Evolutionary conservation across 768 basidiomycete genomes (phyloP).

Genomic region (Boletus subparvulus): DNA sequence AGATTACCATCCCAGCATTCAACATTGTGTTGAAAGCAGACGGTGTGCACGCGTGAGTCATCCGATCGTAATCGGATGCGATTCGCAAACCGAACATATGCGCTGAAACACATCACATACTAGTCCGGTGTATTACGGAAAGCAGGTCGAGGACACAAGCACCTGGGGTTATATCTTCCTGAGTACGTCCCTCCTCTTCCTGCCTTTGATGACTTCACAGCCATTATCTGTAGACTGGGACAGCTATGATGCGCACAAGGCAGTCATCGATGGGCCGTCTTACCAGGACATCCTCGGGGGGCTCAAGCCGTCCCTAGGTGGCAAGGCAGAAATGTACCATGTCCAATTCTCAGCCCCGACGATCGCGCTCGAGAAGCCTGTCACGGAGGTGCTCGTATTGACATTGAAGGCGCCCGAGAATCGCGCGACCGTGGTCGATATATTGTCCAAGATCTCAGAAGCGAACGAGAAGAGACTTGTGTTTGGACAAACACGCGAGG

Average conservation of each 20-base stretch:
- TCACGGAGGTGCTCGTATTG: slow-evolving; percentile 22
- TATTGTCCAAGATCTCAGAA: slow-evolving; percentile 14
- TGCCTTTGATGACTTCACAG: not conserved
- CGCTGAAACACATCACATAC: not conserved
- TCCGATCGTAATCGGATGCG: not conserved
- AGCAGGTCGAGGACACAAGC: slow-evolving; percentile 18
- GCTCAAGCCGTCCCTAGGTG: slow-evolving; percentile 6
- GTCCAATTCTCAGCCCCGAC: slow-evolving; percentile 19
- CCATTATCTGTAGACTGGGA: slow-evolving; percentile 26
- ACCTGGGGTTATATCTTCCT: slow-evolving; percentile 14
- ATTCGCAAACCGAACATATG: not conserved
- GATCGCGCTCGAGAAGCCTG: slow-evolving; percentile 18
- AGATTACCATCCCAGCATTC: slow-evolving; percentile 1
- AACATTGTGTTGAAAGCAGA: slow-evolving; percentile 6
- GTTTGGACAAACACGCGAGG: slow-evolving; percentile 21
- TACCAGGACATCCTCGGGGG: slow-evolving; percentile 3
- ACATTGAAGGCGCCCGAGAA: slow-evolving; percentile 25
- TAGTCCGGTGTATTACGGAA: slow-evolving; percentile 22
- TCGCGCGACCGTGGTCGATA: slow-evolving; percentile 12
- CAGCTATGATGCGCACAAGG: slow-evolving; percentile 21
- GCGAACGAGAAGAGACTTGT: slow-evolving; percentile 9
- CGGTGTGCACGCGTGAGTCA: slow-evolving; percentile 17
- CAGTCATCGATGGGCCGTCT: not conserved
- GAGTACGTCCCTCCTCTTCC: slow-evolving; percentile 8
- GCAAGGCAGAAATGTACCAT: slow-evolving; percentile 16